phyloP scores from a whole-genome alignment of 768 basidiomycete species.

The Melanogaster broomeanus region DNA sequence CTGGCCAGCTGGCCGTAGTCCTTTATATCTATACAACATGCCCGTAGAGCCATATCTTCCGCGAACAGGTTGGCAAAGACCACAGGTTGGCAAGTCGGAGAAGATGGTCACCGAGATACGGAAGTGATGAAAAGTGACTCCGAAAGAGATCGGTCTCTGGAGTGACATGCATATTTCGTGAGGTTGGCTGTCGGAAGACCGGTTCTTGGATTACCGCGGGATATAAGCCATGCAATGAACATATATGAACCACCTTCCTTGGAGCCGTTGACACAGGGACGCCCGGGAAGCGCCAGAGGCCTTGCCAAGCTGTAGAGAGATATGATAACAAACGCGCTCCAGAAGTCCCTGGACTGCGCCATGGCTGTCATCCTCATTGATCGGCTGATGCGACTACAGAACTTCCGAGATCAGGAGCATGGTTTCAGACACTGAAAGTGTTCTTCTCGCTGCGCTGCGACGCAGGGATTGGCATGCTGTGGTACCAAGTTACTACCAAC shows the following conservation, averaged over 20 bases:
- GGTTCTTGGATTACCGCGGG: not conserved
- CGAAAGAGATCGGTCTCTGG: not conserved
- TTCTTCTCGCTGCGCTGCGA: not conserved
- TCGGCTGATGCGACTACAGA: not conserved
- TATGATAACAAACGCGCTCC: not conserved
- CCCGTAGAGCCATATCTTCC: constrained; percentile 14
- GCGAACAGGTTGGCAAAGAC: constrained; percentile 2
- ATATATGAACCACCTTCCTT: constrained; percentile 2
- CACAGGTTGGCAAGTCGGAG: constrained; percentile 25
- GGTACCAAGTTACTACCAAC: too few species aligned
- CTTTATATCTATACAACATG: constrained; percentile 17
- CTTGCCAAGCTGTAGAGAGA: constrained; percentile 23
- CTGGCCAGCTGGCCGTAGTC: not conserved
- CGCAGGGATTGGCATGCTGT: not conserved
- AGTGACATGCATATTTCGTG: not conserved
- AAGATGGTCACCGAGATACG: not conserved
- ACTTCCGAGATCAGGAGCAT: too few species aligned
- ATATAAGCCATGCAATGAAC: not conserved
- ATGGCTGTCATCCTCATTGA: not conserved
- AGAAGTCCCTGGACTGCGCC: not conserved
- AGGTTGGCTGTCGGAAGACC: not conserved
- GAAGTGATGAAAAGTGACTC: not conserved
- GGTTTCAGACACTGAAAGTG: too few species aligned
- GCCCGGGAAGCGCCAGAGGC: not conserved
- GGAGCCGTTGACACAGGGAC: constrained; percentile 12